Evolutionary conservation across 805 yeast species (phyloP), one percentile per base, ranked within the genome.

Genomic region (Kuraishia ogatae): DNA sequence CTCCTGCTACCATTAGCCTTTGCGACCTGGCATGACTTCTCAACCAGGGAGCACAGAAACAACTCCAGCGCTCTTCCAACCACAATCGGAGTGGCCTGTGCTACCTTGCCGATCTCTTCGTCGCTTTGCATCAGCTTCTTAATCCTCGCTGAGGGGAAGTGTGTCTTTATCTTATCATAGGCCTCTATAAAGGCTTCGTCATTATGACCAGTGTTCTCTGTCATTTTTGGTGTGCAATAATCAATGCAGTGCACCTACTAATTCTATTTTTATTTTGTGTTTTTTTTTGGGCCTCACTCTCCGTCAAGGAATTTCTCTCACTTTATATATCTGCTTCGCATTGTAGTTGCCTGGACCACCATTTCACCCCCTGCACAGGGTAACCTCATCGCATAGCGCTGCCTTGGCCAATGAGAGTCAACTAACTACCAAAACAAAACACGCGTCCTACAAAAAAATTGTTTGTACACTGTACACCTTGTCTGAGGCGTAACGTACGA

Each of bases 1-100:
- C 96, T 80, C 64, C 87, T 86, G 17, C 85, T 84, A 13, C 93
- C 94, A 57, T 82, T 79, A 51, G 75, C 75, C 54, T 84, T 81
- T 4, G 97, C 96, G 59, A 87, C 89, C 48, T 80, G 78, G 53
- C 89, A 84, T 21, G 96, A 80, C 51, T 88, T 90, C 62, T 89
- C 92, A 52, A 94, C 96, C 55, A 94, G 76, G 54, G 94, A 83
- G 53, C 96, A 89, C 79, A 94, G 82, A 67, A 94, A 94, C 58
- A 90, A 80, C 71, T 94, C 98, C 53, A 94, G 75, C 0, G 99
- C 97, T 59, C 97, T 81, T 7, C 98, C 97, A 8, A 94, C 97
- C 19, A 93, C 93, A n/a, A 93, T 87, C 0, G 99, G 99, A 1
- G 99, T 96, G 1, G 97, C 97, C 66, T 92, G 97, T 2, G 99